phyloP scores from a whole-genome alignment of 805 yeast genomes.

The Middelhovenomyces tepae region DNA sequence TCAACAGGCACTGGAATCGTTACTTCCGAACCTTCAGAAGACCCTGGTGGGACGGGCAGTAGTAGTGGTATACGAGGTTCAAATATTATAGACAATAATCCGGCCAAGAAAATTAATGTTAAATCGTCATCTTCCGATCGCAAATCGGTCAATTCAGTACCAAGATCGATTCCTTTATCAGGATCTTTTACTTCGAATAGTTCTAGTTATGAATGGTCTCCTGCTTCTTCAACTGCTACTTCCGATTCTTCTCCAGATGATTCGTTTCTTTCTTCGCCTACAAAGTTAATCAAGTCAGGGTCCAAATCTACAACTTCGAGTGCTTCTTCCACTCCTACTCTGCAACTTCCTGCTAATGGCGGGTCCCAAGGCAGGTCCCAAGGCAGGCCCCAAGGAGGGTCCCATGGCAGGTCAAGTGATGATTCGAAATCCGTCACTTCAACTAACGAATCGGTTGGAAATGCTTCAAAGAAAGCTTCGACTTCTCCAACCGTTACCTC shows the following conservation, averaged over 20 bases:
- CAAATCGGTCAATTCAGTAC: background rate
- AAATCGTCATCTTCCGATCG: background rate
- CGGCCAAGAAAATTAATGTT: background rate
- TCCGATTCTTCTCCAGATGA: conserved; percentile 2
- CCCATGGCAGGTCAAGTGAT: too few species aligned
- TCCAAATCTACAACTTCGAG: too few species aligned
- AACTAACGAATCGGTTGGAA: too few species aligned
- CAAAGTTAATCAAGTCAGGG: too few species aligned
- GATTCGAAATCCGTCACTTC: too few species aligned
- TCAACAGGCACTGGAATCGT: conserved; percentile 1
- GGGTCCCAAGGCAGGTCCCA: background rate
- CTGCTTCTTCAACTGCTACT: conserved; percentile 1
- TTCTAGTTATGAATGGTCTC: background rate
- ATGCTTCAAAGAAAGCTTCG: too few species aligned
- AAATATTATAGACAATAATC: background rate
- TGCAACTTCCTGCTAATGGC: background rate
- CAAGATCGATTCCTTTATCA: too few species aligned
- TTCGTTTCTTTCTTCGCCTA: too few species aligned
- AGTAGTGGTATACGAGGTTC: conserved; percentile 2
- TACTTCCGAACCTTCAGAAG: conserved; percentile 1
- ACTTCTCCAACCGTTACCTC: background rate
- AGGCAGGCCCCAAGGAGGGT: too few species aligned
- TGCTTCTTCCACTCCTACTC: too few species aligned
- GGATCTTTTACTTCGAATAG: background rate
- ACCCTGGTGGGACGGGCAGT: conserved; percentile 3